phyloP scores from a whole-genome alignment of 495 filamentous ascomycete genomes.

The Xylaria telfairii region DNA sequence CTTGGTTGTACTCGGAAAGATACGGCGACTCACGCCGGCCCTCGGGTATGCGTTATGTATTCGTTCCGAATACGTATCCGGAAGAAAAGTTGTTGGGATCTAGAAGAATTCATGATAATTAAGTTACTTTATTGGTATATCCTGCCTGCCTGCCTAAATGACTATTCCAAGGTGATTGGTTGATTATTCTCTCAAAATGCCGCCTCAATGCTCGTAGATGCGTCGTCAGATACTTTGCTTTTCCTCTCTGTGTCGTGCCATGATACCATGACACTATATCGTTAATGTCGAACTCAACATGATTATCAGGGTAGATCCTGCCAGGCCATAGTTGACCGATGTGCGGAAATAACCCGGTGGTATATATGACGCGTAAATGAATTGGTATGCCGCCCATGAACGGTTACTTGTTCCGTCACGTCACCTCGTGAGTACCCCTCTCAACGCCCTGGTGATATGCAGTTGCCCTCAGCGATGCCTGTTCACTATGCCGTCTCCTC shows the following conservation, averaged over 20 bases:
- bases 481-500: neutral
- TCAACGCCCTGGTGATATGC: constrained; percentile 15
- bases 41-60: neutral
- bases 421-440: constrained; percentile 7
- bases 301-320: neutral
- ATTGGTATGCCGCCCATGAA: neutral
- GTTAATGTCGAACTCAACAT: neutral
- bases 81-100: neutral
- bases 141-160: neutral
- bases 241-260: neutral
- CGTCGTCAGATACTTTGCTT: neutral
- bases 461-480: constrained; percentile 7
- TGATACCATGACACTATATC: neutral
- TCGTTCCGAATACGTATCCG: neutral
- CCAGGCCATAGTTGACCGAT: neutral
- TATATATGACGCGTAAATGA: constrained; percentile 1
- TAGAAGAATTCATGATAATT: neutral
- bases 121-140: constrained; percentile 9
- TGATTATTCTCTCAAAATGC: neutral
- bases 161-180: neutral
- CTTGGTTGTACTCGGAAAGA: neutral
- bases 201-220: neutral
- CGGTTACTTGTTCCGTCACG: constrained; percentile 10
- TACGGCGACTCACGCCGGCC: neutral
- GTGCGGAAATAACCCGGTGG: neutral